These are phyloP conservation scores for Amanita inopinata DNA, from an alignment of 768 basidiomycete species.

Conservation along the genomic window DNA sequence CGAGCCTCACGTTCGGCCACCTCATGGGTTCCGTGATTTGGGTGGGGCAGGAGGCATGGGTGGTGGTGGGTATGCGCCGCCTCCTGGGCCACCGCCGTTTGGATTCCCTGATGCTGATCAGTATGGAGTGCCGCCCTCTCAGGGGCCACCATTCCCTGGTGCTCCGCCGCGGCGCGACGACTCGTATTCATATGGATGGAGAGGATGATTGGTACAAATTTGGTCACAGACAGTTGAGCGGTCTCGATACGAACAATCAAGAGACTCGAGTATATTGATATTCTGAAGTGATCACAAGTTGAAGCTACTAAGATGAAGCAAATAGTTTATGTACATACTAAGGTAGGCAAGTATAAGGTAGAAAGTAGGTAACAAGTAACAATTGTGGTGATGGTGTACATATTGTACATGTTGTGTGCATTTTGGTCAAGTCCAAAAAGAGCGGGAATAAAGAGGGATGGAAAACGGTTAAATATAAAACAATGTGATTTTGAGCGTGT, in stretches of 20 bases:
- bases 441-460: not conserved
- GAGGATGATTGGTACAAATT: constrained; percentile 10
- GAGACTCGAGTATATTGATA: too few species aligned
- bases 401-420: not conserved
- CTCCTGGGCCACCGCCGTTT: constrained; percentile 14
- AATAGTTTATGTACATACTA: too few species aligned
- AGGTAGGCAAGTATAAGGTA: too few species aligned
- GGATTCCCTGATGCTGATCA: constrained; percentile 28
- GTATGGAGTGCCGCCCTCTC: constrained; percentile 18
- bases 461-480: not conserved
- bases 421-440: too few species aligned
- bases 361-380: too few species aligned
- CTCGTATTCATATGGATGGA: constrained; percentile 10
- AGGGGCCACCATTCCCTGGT: constrained; percentile 20
- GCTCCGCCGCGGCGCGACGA: constrained; percentile 12
- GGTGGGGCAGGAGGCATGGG: too few species aligned
- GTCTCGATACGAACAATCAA: too few species aligned
- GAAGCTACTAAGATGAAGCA: too few species aligned
- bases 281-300: too few species aligned
- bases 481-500: not conserved
- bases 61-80: constrained; percentile 1
- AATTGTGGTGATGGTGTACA: too few species aligned
- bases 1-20: too few species aligned
- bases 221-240: too few species aligned
- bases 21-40: constrained; percentile 10